Conservation (phyloP, 495 filamentous ascomycete species). For the Tuber aestivum region DNA sequence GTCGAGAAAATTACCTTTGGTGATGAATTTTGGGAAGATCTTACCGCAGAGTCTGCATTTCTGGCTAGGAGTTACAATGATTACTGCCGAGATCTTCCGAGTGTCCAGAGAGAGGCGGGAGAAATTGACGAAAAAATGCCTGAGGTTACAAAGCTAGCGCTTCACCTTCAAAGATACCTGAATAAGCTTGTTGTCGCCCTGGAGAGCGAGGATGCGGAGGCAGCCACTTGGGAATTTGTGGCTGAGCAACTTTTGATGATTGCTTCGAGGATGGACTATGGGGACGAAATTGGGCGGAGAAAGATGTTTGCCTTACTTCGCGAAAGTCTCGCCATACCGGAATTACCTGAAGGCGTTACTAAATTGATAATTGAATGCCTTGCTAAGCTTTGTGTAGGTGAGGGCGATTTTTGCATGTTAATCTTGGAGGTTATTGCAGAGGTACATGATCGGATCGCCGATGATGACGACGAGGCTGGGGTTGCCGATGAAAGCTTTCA, state of each 20-base stretch:
- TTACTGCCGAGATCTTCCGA: constrained; percentile 58
- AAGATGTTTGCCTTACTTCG: constrained; percentile 90
- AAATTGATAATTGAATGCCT: constrained; percentile 80
- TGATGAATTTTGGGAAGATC: constrained; percentile 77
- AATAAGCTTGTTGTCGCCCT: constrained; percentile 67
- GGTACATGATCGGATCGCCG: constrained; percentile 82
- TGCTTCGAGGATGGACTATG: constrained; percentile 83
- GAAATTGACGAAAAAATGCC: constrained; percentile 88
- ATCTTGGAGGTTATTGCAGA: constrained; percentile 91
- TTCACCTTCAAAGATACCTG: constrained; percentile 71
- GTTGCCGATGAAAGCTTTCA: constrained; percentile 76
- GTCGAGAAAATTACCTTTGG: constrained; percentile 72
- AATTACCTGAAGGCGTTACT: constrained; percentile 86
- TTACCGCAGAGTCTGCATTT: constrained; percentile 81
- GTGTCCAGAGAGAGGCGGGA: constrained; percentile 57
- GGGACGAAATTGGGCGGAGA: constrained; percentile 85
- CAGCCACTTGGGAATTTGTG: constrained; percentile 74
- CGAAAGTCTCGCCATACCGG: constrained; percentile 74
- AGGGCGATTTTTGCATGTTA: constrained; percentile 87
- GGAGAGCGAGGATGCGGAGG: constrained; percentile 61
- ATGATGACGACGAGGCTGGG: constrained; percentile 54
- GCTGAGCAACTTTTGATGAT: constrained; percentile 94
- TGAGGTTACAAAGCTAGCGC: constrained; percentile 82
- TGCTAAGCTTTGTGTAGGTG: constrained; percentile 67
- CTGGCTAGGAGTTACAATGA: constrained; percentile 87